Evolutionary conservation across 2,329 filamentous ascomycete species (phyloP).

Genomic region (Tolypocladium tundrense): DNA sequence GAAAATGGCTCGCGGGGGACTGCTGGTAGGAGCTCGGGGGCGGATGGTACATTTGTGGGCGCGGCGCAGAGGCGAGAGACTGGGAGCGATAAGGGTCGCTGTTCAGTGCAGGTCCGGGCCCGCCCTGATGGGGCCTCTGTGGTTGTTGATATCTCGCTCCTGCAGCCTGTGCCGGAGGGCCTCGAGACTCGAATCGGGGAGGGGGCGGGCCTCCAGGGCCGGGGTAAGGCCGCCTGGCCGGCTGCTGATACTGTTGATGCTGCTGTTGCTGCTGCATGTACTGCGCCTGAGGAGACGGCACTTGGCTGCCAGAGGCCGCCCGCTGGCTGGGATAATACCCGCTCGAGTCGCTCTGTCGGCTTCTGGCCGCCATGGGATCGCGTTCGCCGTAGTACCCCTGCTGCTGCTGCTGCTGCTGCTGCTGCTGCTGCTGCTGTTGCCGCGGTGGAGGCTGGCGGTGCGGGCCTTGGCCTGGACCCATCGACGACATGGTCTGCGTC

Average conservation of each 20-base stretch:
- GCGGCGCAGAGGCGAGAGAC: constrained; percentile 69
- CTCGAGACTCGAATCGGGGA: constrained; percentile 55
- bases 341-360: constrained; percentile 23
- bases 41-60: constrained; percentile 62
- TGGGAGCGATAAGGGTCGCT: constrained; percentile 85
- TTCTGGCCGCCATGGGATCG: constrained; percentile 14
- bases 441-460: constrained; percentile 55
- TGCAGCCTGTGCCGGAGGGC: constrained; percentile 31
- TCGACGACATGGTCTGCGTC: constrained; percentile 67
- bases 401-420: constrained; percentile 39
- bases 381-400: constrained; percentile 25
- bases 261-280: constrained; percentile 38
- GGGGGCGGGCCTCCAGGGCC: constrained; percentile 39
- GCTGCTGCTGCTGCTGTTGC: constrained; percentile 33
- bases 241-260: constrained; percentile 27
- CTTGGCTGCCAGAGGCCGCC: constrained; percentile 38
- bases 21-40: constrained; percentile 52
- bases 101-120: constrained; percentile 62
- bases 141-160: constrained; percentile 28
- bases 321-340: constrained; percentile 45
- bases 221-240: constrained; percentile 33
- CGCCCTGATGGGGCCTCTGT: constrained; percentile 53
- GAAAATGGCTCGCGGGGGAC: constrained; percentile 63
- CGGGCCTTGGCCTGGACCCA: constrained; percentile 36
- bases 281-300: constrained; percentile 31